Conservation (phyloP, 2,329 filamentous ascomycete genomes). For the Bimuria novae-zelandiae region DNA sequence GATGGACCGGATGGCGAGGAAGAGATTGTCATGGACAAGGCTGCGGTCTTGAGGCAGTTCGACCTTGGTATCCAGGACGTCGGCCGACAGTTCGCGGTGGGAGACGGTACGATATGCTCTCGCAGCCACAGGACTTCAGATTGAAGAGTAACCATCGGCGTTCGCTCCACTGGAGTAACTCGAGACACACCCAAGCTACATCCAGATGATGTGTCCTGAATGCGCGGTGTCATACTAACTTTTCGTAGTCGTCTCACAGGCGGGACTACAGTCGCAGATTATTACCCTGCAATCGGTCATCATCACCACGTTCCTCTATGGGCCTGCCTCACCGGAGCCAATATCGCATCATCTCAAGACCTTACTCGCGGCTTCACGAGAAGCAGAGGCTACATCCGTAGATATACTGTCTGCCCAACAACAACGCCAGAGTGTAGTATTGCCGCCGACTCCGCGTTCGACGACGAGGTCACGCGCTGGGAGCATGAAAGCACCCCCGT, state of each 20-base stretch:
- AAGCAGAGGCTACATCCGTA: slow-evolving; percentile 33
- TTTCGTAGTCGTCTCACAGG: slow-evolving; percentile 34
- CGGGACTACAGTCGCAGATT: slow-evolving; percentile 40
- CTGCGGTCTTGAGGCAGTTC: slow-evolving; percentile 35
- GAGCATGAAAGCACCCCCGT: slow-evolving; percentile 14
- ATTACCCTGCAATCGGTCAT: slow-evolving; percentile 41
- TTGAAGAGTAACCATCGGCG: too few species aligned
- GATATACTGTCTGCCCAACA: slow-evolving; percentile 34
- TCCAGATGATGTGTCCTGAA: too few species aligned
- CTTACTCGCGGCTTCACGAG: slow-evolving; percentile 36
- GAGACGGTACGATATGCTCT: slow-evolving; percentile 33
- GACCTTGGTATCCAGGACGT: slow-evolving; percentile 36
- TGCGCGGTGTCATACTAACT: not conserved
- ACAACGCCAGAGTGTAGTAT: slow-evolving; percentile 27
- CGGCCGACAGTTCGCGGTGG: slow-evolving; percentile 36
- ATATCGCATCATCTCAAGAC: slow-evolving; percentile 39
- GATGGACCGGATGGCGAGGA: slow-evolving; percentile 33
- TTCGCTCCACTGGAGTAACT: too few species aligned
- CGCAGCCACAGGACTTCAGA: not conserved
- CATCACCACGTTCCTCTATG: slow-evolving; percentile 41
- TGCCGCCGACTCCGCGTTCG: slow-evolving; percentile 22
- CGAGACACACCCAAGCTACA: too few species aligned
- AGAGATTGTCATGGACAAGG: slow-evolving; percentile 38
- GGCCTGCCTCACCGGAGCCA: slow-evolving; percentile 37
- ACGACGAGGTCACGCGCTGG: slow-evolving; percentile 14